phyloP scores from a whole-genome alignment of 495 filamentous ascomycete species.

The Baudoinia panamericana region DNA sequence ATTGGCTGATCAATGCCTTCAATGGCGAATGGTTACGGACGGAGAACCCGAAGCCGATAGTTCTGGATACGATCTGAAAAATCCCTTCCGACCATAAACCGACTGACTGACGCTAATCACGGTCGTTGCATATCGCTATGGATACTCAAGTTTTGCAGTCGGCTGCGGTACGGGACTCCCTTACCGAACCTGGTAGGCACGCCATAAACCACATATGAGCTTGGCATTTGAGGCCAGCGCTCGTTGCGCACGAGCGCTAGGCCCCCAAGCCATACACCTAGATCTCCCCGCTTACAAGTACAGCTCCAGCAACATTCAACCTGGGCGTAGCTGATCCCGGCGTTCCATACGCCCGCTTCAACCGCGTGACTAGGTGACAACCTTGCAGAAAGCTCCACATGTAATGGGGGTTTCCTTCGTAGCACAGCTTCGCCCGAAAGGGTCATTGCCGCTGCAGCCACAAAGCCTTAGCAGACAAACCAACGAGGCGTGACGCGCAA shows the following conservation, averaged over 20 bases:
- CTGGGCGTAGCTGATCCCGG: background rate
- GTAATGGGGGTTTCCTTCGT: no score
- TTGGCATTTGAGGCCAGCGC: background rate
- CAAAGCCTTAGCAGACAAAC: no score
- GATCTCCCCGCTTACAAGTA: background rate
- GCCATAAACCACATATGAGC: no score
- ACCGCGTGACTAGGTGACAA: no score
- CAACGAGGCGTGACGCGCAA: no score
- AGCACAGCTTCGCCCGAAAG: no score
- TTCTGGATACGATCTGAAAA: constrained; percentile 3
- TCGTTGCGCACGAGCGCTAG: background rate
- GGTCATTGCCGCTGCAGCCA: no score
- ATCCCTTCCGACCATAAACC: background rate
- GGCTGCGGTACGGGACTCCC: no score
- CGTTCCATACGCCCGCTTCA: no score
- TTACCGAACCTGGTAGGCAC: no score
- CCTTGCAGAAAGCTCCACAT: no score
- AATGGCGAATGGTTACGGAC: constrained; percentile 87
- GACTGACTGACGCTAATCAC: background rate
- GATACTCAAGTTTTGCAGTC: no score
- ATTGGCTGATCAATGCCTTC: constrained; percentile 94
- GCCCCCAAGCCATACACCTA: background rate
- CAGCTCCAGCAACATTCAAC: background rate
- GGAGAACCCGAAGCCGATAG: constrained; percentile 48
- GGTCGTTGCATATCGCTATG: background rate